phyloP scores from a whole-genome alignment of 1,284 basidiomycete genomes.

The Moesziomyces sp. region DNA sequence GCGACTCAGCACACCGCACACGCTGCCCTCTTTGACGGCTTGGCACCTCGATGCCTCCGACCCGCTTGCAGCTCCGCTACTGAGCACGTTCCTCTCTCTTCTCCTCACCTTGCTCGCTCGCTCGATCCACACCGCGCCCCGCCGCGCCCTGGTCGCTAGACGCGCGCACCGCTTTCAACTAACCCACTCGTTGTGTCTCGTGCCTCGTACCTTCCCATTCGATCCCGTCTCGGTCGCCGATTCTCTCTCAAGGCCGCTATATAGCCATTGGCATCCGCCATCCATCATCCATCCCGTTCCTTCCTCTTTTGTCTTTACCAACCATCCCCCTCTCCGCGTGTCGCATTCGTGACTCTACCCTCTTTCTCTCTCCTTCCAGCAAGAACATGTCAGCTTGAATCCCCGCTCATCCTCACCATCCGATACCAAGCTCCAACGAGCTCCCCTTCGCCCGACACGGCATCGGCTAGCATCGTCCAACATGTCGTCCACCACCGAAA shows the following conservation, averaged over 20 bases:
- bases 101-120: neutral
- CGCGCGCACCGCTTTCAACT: neutral
- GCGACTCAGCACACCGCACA: neutral
- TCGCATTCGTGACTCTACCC: neutral
- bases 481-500: constrained; percentile 15
- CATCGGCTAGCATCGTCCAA: neutral
- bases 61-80: neutral
- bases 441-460: neutral
- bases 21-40: constrained; percentile 40
- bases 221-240: too few species aligned
- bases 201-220: too few species aligned
- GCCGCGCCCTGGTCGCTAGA: too few species aligned
- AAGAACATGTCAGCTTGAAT: constrained; percentile 22
- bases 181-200: neutral
- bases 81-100: constrained; percentile 2
- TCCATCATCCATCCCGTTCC: constrained; percentile 2
- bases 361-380: neutral
- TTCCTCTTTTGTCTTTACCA: constrained; percentile 1
- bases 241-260: neutral
- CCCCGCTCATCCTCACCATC: neutral
- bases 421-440: constrained; percentile 9
- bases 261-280: neutral
- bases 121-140: neutral
- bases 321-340: neutral
- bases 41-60: constrained; percentile 10